These are phyloP conservation scores for Cytospora paraplurivora DNA, from an alignment of 2,329 filamentous ascomycete species.

Conservation along the genomic window DNA sequence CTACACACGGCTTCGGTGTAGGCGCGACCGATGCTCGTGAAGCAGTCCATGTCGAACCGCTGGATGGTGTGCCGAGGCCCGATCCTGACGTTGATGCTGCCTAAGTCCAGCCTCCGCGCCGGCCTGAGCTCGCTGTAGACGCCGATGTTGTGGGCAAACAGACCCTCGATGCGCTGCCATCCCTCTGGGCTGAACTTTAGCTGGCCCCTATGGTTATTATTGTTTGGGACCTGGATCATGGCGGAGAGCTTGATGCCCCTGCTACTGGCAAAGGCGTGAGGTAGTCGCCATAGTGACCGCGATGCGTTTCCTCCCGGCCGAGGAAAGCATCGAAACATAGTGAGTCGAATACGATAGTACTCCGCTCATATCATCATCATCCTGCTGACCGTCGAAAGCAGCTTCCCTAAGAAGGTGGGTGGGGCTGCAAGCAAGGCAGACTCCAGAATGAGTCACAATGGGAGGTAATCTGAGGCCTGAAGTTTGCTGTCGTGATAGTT, in stretches of 20 bases:
- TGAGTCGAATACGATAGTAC: not conserved
- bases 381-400: constrained; percentile 1
- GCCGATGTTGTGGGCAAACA: constrained; percentile 17
- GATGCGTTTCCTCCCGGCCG: constrained; percentile 1
- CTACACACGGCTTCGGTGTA: constrained; percentile 16
- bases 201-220: not conserved
- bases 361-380: constrained; percentile 13
- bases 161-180: not conserved
- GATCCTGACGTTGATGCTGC: not conserved
- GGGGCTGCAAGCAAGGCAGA: not conserved
- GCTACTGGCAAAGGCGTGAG: constrained; percentile 6
- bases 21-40: constrained; percentile 7
- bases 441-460: constrained; percentile 6
- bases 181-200: constrained; percentile 1
- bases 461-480: not conserved
- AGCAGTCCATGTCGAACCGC: constrained; percentile 9
- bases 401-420: not conserved
- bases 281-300: constrained; percentile 4
- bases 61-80: constrained; percentile 12
- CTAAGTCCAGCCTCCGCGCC: not conserved
- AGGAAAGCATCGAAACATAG: constrained; percentile 22
- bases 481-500: not conserved
- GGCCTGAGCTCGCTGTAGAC: constrained; percentile 4
- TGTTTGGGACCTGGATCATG: not conserved
- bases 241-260: constrained; percentile 8